Percentiles rank a stretch among this genome's conserved stretches.
These are phyloP conservation scores for Bathelium albidoporum DNA, from an alignment of 495 filamentous ascomycete species.

Conservation along the genomic window DNA sequence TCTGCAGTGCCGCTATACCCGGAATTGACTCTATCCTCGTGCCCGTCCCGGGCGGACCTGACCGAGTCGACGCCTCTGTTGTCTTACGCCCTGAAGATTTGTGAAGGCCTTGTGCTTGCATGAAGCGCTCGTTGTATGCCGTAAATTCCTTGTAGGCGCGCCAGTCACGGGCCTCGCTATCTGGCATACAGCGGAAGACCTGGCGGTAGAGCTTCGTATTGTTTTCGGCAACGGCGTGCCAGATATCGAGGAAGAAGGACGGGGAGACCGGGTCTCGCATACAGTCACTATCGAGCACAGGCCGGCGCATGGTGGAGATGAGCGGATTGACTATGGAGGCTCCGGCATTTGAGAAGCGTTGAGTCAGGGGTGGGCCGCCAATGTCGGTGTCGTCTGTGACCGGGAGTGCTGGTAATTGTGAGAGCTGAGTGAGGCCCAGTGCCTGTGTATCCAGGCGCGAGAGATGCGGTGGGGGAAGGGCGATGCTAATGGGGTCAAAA, in stretches of 20 bases:
- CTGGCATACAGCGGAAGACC: constrained; percentile 95
- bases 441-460: constrained; percentile 41
- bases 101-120: constrained; percentile 42
- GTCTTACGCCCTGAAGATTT: constrained; percentile 15
- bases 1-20: not conserved
- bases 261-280: constrained; percentile 78
- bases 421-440: constrained; percentile 49
- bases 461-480: constrained; percentile 43
- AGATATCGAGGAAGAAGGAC: constrained; percentile 74
- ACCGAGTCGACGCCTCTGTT: constrained; percentile 22
- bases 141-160: constrained; percentile 84
- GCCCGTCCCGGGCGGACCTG: constrained; percentile 19
- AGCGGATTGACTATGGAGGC: constrained; percentile 45
- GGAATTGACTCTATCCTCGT: constrained; percentile 5
- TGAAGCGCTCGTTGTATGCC: constrained; percentile 69
- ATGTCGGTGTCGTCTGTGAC: constrained; percentile 69
- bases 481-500: not conserved
- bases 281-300: constrained; percentile 55
- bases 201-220: constrained; percentile 87
- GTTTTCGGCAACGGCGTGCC: constrained; percentile 81
- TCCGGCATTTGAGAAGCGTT: constrained; percentile 36
- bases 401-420: constrained; percentile 56
- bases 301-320: constrained; percentile 55
- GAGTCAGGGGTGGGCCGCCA: constrained; percentile 49
- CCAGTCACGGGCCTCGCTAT: constrained; percentile 89